phyloP scores from a whole-genome alignment of 345 rosid genomes.

The Erodium maritimum region DNA sequence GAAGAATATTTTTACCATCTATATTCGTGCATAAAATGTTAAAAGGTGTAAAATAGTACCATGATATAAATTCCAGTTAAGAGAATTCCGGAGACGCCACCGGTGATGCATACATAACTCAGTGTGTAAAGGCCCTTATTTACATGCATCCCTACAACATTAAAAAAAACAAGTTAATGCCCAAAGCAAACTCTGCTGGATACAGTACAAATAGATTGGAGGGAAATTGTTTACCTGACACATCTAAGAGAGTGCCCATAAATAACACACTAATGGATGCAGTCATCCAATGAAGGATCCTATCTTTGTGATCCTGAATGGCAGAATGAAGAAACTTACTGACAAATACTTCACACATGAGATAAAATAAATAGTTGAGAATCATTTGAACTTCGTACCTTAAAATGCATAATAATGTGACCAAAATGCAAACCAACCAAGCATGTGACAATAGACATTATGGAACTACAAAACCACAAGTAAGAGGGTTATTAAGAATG shows the following conservation, averaged over 20 bases:
- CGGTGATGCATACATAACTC: conserved; percentile 68
- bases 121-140: conserved; percentile 75
- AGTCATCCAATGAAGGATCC: conserved; percentile 45
- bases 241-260: conserved; percentile 41
- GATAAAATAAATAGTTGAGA: not conserved
- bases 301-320: conserved; percentile 48
- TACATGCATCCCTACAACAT: conserved; percentile 55
- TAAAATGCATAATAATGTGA: conserved; percentile 62
- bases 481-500: conserved; percentile 7
- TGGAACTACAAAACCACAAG: conserved; percentile 43
- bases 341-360: not conserved
- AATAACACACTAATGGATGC: conserved; percentile 41
- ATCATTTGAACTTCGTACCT: conserved; percentile 33
- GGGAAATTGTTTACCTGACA: conserved; percentile 31
- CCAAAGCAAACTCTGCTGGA: not conserved
- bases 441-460: conserved; percentile 75
- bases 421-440: conserved; percentile 76
- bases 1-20: not conserved
- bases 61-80: conserved; percentile 48
- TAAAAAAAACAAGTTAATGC: conserved; percentile 4
- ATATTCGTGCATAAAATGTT: not conserved
- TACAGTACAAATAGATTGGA: not conserved
- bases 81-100: conserved; percentile 66
- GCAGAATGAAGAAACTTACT: not conserved
- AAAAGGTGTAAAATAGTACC: conserved; percentile 23